Conservation (phyloP, 176 grass and related monocot species). For the Alloteropsis semialata region DNA sequence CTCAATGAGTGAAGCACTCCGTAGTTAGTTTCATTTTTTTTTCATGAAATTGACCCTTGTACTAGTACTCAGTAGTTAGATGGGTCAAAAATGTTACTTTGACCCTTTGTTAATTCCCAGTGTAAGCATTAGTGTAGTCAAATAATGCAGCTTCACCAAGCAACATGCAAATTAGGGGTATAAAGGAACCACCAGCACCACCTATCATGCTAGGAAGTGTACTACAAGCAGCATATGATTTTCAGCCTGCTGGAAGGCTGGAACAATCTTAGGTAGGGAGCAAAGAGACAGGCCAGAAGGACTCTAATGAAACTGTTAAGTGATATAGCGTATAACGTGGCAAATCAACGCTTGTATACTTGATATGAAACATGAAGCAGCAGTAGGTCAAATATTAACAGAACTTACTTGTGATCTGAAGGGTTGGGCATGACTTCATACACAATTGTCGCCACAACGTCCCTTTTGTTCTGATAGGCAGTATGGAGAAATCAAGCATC, state of each 20-base stretch:
- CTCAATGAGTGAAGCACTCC: not conserved
- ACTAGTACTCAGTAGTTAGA: not conserved
- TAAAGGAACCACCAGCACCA: not conserved
- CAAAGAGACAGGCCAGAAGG: too few species aligned
- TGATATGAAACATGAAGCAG: not conserved
- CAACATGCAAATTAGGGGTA: not conserved
- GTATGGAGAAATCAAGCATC: slow-evolving; percentile 20
- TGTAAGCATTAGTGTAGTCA: not conserved
- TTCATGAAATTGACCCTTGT: not conserved
- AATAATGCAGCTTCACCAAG: not conserved
- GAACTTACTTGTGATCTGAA: slow-evolving; percentile 94
- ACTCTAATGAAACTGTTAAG: too few species aligned
- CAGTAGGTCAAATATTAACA: slow-evolving; percentile 4
- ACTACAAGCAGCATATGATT: not conserved
- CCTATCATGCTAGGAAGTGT: not conserved
- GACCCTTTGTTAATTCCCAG: not conserved
- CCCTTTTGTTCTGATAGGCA: slow-evolving; percentile 81
- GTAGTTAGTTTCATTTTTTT: too few species aligned
- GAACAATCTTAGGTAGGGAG: slow-evolving; percentile 1
- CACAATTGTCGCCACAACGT: slow-evolving; percentile 96
- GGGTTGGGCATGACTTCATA: slow-evolving; percentile 97
- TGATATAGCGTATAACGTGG: too few species aligned
- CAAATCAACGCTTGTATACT: not conserved
- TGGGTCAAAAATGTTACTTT: not conserved
- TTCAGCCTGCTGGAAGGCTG: not conserved